Evolutionary conservation across 805 yeast species (phyloP).

Genomic region (Tetrapisispora nanseiensis): DNA sequence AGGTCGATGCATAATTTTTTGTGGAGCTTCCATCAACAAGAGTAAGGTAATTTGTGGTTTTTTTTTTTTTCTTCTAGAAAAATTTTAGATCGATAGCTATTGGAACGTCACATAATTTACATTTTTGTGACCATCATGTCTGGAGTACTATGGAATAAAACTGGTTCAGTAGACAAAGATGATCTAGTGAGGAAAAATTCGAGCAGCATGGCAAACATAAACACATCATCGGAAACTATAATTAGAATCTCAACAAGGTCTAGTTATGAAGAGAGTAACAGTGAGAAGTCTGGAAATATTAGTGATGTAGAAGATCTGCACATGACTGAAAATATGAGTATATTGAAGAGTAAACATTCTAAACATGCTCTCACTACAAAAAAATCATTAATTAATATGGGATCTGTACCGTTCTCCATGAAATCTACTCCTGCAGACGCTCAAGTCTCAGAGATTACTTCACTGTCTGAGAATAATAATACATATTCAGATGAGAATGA

Average conservation of each 20-base stretch:
- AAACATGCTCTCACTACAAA: not conserved
- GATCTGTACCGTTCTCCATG: slow-evolving; percentile 4
- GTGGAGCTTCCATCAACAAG: no score
- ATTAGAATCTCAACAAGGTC: not conserved
- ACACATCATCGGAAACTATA: not conserved
- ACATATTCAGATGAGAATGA: slow-evolving; percentile 6
- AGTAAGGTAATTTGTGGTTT: no score
- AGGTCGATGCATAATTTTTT: no score
- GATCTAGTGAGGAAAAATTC: not conserved
- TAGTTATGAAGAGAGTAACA: not conserved
- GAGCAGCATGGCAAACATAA: not conserved
- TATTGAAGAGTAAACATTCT: not conserved
- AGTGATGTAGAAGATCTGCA: not conserved
- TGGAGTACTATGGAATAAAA: not conserved
- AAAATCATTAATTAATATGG: not conserved
- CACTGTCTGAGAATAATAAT: slow-evolving; percentile 12
- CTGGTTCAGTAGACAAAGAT: not conserved
- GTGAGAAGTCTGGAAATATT: not conserved
- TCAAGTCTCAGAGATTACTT: slow-evolving; percentile 18
- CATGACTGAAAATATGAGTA: not conserved
- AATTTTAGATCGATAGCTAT: no score
- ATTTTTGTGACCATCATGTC: slow-evolving; percentile 1
- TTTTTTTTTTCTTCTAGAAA: no score
- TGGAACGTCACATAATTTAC: no score
- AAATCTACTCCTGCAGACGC: slow-evolving; percentile 26